Conservation (phyloP, 768 basidiomycete genomes). For the Candolleomyces eurysporus region DNA sequence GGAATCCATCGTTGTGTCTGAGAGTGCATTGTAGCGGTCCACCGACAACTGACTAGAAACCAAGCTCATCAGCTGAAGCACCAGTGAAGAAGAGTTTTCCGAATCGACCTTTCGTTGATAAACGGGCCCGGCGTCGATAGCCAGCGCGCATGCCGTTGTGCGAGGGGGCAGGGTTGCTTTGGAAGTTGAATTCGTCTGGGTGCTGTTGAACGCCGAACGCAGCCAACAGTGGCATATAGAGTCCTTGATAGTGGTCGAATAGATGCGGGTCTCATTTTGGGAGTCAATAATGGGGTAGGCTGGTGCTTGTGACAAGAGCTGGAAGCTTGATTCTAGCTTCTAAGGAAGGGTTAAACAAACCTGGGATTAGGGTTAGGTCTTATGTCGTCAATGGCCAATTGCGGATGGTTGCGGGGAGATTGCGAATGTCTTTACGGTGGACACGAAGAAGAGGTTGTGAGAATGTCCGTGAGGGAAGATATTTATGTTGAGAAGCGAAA, state of each 20-base stretch:
- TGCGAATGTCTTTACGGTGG: too few relatives aligned
- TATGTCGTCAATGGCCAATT: too few relatives aligned
- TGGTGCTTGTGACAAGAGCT: too few relatives aligned
- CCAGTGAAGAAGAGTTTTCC: neutral
- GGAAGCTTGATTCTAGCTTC: too few relatives aligned
- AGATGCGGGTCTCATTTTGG: slow-evolving; percentile 14
- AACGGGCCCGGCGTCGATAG: slow-evolving; percentile 58
- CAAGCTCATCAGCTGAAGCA: neutral
- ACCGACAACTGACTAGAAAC: slow-evolving; percentile 44
- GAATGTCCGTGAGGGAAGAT: too few relatives aligned
- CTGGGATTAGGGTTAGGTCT: too few relatives aligned
- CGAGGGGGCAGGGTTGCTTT: slow-evolving; percentile 6
- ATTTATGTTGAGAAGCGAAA: too few relatives aligned
- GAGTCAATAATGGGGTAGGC: slow-evolving; percentile 21
- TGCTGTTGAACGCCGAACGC: neutral
- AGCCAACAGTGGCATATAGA: neutral
- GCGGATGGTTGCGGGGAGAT: too few relatives aligned
- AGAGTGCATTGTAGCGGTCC: slow-evolving; percentile 65
- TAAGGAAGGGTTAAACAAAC: too few relatives aligned
- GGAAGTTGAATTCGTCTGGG: slow-evolving; percentile 8
- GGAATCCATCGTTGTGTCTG: slow-evolving; percentile 76
- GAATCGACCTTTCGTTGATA: slow-evolving; percentile 50
- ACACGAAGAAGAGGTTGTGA: too few relatives aligned
- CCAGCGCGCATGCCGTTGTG: slow-evolving; percentile 24
- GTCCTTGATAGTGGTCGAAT: neutral